These are phyloP conservation scores for Blastobotrys petasosporus DNA, from an alignment of 1,139 yeast genomes.

Conservation along the genomic window DNA sequence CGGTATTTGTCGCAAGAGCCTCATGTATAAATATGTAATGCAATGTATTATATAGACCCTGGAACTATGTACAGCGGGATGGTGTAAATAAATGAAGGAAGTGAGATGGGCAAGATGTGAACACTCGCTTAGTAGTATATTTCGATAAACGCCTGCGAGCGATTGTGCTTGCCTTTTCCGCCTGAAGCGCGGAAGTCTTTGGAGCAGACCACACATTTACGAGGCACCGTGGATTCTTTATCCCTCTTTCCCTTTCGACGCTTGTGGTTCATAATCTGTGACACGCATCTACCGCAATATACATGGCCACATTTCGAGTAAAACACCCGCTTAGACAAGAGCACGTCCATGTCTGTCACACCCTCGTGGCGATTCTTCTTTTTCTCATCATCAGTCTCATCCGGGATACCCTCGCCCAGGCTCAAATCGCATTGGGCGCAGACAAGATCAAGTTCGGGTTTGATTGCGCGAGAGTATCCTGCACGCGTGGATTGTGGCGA, in stretches of 20 bases:
- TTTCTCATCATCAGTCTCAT: constrained; percentile 36
- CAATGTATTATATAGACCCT: no score
- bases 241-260: constrained; percentile 22
- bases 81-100: no score
- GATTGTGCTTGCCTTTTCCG: no score
- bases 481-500: constrained; percentile 17
- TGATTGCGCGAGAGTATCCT: constrained; percentile 23
- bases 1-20: no score
- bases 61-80: no score
- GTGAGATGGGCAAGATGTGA: no score
- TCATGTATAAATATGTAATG: no score
- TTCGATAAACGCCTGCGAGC: no score
- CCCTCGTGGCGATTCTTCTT: constrained; percentile 28
- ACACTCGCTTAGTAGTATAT: no score
- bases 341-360: constrained; percentile 51
- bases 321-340: constrained; percentile 62
- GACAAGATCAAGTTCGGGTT: constrained; percentile 25
- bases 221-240: no score
- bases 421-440: constrained; percentile 69
- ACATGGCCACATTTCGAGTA: constrained; percentile 75
- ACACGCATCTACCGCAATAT: constrained; percentile 81
- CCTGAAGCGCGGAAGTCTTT: constrained; percentile 26
- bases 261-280: constrained; percentile 38
- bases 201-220: no score
- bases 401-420: constrained; percentile 66